Conservation (phyloP, 1,284 basidiomycete genomes). For the Waitea zeae region DNA sequence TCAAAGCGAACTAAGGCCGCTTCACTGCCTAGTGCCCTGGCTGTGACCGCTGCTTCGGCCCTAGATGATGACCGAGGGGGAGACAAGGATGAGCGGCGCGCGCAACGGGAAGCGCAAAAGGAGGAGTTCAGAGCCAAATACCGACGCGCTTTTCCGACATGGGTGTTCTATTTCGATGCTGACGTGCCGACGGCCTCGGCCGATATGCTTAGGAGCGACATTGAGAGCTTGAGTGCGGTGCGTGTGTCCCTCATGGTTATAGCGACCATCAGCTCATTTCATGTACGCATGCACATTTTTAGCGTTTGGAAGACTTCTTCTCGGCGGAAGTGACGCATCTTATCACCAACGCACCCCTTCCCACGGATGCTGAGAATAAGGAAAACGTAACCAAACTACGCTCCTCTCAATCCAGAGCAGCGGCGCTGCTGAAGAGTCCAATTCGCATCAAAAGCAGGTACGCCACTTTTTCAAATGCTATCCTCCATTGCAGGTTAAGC, state of each 20-base stretch:
- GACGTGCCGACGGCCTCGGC: conserved; percentile 28
- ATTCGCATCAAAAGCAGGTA: conserved; percentile 43
- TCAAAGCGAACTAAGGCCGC: conserved; percentile 17
- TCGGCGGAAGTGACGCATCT: conserved; percentile 76
- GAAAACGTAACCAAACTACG: conserved; percentile 28
- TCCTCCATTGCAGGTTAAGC: no score
- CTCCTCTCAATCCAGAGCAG: conserved; percentile 9
- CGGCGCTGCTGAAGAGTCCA: conserved; percentile 41
- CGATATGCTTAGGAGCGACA: conserved; percentile 26
- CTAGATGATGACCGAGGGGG: no score
- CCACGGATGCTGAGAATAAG: conserved; percentile 30
- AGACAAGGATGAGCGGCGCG: conserved; percentile 18
- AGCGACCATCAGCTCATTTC: conserved; percentile 1
- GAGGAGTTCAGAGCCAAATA: conserved; percentile 76
- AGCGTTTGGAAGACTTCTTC: conserved; percentile 80
- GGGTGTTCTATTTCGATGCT: conserved; percentile 76
- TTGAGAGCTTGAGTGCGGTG: conserved; percentile 64
- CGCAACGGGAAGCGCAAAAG: conserved; percentile 40
- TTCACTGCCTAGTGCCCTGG: no score
- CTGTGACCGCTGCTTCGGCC: no score
- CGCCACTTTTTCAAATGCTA: no score
- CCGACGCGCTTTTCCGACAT: conserved; percentile 66
- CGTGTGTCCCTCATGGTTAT: conserved; percentile 23
- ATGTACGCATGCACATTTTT: conserved; percentile 4
- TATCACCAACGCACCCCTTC: conserved; percentile 45